Evolutionary conservation across 139 green algal genomes (phyloP), one percentile per base, ranked within the genome.

Genomic region (Chlamydomonas schloesseri): DNA sequence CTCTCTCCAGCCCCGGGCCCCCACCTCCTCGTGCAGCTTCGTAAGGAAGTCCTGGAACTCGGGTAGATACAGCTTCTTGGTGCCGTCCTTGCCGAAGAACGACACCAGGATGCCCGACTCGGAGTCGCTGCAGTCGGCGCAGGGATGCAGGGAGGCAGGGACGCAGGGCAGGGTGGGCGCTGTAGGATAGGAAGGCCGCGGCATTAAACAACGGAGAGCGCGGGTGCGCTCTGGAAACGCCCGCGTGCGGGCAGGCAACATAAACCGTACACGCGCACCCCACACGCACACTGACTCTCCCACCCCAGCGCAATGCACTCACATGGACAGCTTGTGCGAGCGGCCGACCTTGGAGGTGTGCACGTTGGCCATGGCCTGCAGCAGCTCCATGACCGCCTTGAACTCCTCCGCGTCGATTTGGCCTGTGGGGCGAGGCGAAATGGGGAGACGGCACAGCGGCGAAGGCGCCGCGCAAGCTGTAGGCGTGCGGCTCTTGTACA

Each of bases 71-170:
- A 98, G 87, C 28, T 89, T 62, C n/a, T 88, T 79, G 37, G 68
- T 74, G 14, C 88, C 88, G 46, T 96, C 89, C 1, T 76, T 26
- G 28, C 93, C 93, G 88, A 97, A 97, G 89, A 98, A 91, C 26
- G 58, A 84, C 33, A 88, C 55, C 58, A 91, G 47, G 47, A 79
- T 79, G 47, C 72, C 72, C 5, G 47, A 67, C 15, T 65, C 47
- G 6, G 72, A 42, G 72, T 42, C 47, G 3, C 72, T 79, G 68
- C 17, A n/a, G 64, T 29, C n/a, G n/a, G n/a, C 18, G 31, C 9
- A 42, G 31, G n/a, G n/a, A n/a, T n/a, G 42, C 42, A 50, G 21
- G 34, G 18, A n/a, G 14, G 68, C 4, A 29, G 65, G 65, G 8
- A 37, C 17, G 60, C 13, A 42, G 3, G 21, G 65, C n/a, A 17